phyloP scores from a whole-genome alignment of 106 monocot species.

The Cymbidium sinense region DNA sequence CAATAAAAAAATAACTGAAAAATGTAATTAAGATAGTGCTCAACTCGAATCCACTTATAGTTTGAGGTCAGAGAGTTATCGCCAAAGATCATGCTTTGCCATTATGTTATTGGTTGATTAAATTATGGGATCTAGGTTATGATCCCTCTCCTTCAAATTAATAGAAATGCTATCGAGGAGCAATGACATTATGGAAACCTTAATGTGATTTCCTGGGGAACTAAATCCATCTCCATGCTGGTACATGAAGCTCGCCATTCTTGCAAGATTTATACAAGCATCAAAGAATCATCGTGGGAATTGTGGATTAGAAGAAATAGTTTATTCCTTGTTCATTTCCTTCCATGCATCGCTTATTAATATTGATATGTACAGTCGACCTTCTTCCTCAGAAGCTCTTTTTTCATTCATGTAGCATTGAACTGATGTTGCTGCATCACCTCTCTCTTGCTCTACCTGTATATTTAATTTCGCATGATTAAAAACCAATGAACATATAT shows the following conservation, averaged over 20 bases:
- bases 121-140: too few species aligned
- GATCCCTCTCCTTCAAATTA: too few species aligned
- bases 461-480: neutral
- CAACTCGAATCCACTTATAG: too few species aligned
- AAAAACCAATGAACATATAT: too few species aligned
- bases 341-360: constrained; percentile 27
- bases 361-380: constrained; percentile 17
- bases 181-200: constrained; percentile 19
- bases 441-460: constrained; percentile 53
- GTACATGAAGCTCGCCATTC: constrained; percentile 28
- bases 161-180: constrained; percentile 11
- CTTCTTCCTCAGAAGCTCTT: constrained; percentile 15
- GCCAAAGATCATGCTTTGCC: too few species aligned
- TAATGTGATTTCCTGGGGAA: constrained; percentile 25
- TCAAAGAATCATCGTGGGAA: too few species aligned
- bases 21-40: too few species aligned
- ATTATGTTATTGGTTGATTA: too few species aligned
- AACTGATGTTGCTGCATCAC: constrained; percentile 37
- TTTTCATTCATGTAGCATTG: constrained; percentile 41
- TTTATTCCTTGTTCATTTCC: constrained; percentile 22
- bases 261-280: constrained; percentile 27
- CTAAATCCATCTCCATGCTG: constrained; percentile 35
- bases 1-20: too few species aligned
- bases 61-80: too few species aligned
- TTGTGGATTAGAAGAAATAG: neutral